Evolutionary conservation across 805 yeast species (phyloP).

Genomic region (Blastobotrys peoriensis): DNA sequence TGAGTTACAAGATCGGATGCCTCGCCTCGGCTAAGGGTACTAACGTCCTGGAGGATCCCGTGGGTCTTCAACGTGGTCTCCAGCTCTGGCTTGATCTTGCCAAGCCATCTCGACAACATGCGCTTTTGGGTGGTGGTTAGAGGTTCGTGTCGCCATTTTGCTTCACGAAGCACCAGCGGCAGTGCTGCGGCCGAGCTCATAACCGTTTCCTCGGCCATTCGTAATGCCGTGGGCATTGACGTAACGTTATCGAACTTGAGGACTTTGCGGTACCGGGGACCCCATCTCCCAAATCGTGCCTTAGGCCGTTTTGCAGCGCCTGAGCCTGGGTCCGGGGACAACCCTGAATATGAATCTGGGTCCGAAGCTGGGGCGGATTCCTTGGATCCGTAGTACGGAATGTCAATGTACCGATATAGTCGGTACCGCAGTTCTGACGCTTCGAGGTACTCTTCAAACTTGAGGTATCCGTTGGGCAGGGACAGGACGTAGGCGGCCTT

Average conservation of each 20-base stretch:
- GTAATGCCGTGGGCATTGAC: background rate
- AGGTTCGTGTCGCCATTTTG: background rate
- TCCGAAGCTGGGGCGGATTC: too few species aligned
- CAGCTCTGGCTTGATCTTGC: background rate
- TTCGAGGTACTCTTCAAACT: background rate
- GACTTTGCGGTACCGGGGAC: constrained; percentile 1
- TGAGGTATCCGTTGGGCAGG: background rate
- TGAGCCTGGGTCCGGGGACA: too few species aligned
- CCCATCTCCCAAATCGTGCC: background rate
- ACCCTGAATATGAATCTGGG: too few species aligned
- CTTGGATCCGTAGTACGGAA: background rate
- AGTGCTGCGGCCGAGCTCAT: background rate
- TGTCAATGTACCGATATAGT: constrained; percentile 1
- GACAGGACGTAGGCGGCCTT: background rate
- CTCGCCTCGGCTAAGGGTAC: background rate
- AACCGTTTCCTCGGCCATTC: background rate
- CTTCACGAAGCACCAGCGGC: background rate
- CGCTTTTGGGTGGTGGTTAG: background rate
- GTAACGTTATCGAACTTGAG: background rate
- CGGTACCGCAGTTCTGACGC: background rate
- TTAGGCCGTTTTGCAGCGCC: too few species aligned
- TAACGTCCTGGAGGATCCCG: background rate
- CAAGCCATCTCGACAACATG: background rate
- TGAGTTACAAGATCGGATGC: constrained; percentile 1
- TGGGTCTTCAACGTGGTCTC: background rate